phyloP scores from a whole-genome alignment of 257 asterid genomes.

The Coffea eugenioides region DNA sequence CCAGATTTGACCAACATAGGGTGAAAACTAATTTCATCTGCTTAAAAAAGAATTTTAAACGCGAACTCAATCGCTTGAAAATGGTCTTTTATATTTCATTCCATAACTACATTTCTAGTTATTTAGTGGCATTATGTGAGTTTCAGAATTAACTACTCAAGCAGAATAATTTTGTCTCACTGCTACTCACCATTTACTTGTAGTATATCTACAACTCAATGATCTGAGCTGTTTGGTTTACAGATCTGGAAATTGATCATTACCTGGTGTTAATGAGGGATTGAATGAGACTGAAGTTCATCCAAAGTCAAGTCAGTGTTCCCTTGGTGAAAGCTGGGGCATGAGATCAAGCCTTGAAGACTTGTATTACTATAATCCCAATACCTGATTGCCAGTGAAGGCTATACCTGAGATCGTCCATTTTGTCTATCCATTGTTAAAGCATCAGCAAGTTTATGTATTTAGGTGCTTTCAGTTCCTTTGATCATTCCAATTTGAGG shows the following conservation, averaged over 20 bases:
- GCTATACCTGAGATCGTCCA: neutral
- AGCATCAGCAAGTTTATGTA: neutral
- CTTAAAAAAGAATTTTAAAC: neutral
- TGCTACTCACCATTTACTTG: neutral
- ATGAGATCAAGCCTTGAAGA: neutral
- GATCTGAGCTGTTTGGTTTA: neutral
- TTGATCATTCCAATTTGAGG: too few relatives aligned
- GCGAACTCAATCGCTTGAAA: neutral
- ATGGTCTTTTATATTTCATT: neutral
- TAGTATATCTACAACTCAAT: neutral
- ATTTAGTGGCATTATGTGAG: neutral
- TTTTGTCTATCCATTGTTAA: too few relatives aligned
- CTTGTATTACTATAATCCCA: too few relatives aligned
- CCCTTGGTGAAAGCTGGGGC: neutral
- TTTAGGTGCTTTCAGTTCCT: too few relatives aligned
- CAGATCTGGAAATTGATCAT: neutral
- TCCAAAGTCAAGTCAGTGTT: neutral
- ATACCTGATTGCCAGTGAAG: neutral
- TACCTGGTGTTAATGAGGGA: neutral
- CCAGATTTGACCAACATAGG: slow-evolving; percentile 40
- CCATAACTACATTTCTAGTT: neutral
- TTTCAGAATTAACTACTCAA: neutral
- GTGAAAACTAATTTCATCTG: neutral
- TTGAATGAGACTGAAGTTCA: neutral
- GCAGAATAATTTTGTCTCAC: too few relatives aligned